Conservation (phyloP, 257 asterid genomes). For the Marsdenia floribunda region DNA sequence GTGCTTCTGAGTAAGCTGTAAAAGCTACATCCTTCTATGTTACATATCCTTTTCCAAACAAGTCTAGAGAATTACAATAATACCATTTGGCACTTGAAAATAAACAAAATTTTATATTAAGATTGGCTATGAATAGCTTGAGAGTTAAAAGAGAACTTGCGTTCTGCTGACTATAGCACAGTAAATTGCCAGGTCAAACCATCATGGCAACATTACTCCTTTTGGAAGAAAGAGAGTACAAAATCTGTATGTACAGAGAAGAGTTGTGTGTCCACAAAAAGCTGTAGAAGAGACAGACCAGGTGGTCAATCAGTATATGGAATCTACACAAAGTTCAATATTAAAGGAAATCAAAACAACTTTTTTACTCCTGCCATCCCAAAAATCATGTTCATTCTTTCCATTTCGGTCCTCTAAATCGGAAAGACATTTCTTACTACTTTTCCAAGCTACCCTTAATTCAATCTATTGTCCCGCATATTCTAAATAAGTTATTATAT, state of each 20-base stretch:
- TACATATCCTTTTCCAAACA: slow-evolving; percentile 11
- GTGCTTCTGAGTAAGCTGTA: not conserved
- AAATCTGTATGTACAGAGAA: slow-evolving; percentile 98
- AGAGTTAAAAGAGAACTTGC: slow-evolving; percentile 30
- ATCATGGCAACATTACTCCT: slow-evolving; percentile 50
- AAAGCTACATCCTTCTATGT: not conserved
- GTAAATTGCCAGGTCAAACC: slow-evolving; percentile 13
- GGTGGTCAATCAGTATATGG: not conserved
- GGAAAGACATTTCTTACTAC: too few species aligned
- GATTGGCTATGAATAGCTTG: not conserved
- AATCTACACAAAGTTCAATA: not conserved
- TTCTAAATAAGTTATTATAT: too few species aligned
- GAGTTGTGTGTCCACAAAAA: slow-evolving; percentile 92
- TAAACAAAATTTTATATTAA: slow-evolving; percentile 12
- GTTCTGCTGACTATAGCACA: slow-evolving; percentile 24
- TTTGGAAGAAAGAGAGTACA: slow-evolving; percentile 90
- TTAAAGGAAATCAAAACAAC: not conserved
- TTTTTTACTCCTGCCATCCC: too few species aligned
- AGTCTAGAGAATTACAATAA: not conserved
- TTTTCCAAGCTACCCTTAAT: too few species aligned
- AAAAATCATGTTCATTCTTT: too few species aligned
- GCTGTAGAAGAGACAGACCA: slow-evolving; percentile 43
- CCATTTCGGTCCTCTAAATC: too few species aligned
- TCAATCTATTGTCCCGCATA: too few species aligned
- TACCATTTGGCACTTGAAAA: not conserved